Base-by-base conservation (phyloP, 441 rosid genomes). In the Kokia cookei region DNA sequence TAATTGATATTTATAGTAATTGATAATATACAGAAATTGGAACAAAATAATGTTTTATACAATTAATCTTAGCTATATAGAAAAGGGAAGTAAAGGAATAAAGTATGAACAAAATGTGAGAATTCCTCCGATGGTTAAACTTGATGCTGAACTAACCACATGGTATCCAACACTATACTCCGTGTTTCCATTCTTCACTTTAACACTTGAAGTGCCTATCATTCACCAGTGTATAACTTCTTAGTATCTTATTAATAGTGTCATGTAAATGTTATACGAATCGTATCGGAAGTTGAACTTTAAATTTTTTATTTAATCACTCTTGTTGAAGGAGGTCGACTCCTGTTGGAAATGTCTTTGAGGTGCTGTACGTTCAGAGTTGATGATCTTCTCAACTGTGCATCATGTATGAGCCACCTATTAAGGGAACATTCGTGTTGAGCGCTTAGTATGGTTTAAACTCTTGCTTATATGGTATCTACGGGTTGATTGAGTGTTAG, bases 131-230 rank as follows among this genome's bases (percentile, higher is more conserved):
- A 32, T 63, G 19, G 54, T 65, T 69, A 80, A 64, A 51, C 37
- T 42, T 37, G 90, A 73, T 57, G 87, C 87, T 19, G 84, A 80
- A 64, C 87, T 82, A 35, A 95, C 32, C 45, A 86, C 66, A 55
- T 88, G 89, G 14, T 91, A 86, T 24, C 89, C 88, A 7, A 93
- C 86, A 3, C 87, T 64, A 77, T 87, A 89, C 29, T 78, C 76
- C 13, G 75, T 74, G n/a, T 35, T 67, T 68, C 84, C 93, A 64
- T 93, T 97, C 83, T 79, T 89, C 68, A 96, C 82, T 80, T 82
- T 84, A 78, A 95, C 86, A 76, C 84, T 82, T 7, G 90, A 85
- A 42, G 97, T 84, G 78, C 99, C 99, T 95, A 70, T 55, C 77
- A 53, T 1, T 50, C 72, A 57, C 67, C 60, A 63, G 3, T 73